phyloP scores from a whole-genome alignment of 1,139 yeast genomes.

The Yamadazyma sp. region DNA sequence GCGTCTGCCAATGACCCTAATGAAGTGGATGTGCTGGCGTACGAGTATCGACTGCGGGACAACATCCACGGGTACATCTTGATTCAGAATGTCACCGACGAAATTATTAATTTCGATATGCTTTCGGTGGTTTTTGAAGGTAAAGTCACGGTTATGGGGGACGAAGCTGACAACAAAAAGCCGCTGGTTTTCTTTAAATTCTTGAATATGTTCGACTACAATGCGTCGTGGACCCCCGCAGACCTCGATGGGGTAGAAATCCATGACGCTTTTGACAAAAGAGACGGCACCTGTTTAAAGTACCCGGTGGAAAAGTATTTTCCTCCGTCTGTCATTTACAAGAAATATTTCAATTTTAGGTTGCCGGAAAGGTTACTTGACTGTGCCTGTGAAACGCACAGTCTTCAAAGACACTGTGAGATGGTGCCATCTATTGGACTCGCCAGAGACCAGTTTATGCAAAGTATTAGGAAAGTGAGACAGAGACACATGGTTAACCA shows the following conservation, averaged over 20 bases:
- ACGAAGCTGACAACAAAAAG: conserved; percentile 16
- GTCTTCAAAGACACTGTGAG: conserved; percentile 34
- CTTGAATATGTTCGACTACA: conserved; percentile 44
- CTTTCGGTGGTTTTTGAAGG: conserved; percentile 62
- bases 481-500: conserved; percentile 6
- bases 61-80: conserved; percentile 53
- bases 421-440: conserved; percentile 42
- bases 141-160: conserved; percentile 25
- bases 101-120: conserved; percentile 53
- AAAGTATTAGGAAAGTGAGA: conserved; percentile 14
- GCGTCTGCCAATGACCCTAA: conserved; percentile 34
- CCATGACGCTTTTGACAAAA: conserved; percentile 39
- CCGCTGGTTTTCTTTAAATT: conserved; percentile 31
- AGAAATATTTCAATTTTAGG: conserved; percentile 41
- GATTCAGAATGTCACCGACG: conserved; percentile 40
- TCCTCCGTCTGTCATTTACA: conserved; percentile 40
- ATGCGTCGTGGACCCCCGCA: conserved; percentile 49
- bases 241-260: conserved; percentile 33
- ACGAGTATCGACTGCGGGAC: conserved; percentile 56
- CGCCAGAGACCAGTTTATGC: conserved; percentile 18
- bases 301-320: conserved; percentile 39
- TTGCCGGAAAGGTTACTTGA: conserved; percentile 44
- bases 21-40: conserved; percentile 21
- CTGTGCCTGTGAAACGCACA: conserved; percentile 40
- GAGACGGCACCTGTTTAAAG: conserved; percentile 34